Evolutionary conservation across 768 basidiomycete genomes (phyloP), one percentile per base, ranked within the genome.

Genomic region (Rhodotorula babjevae): DNA sequence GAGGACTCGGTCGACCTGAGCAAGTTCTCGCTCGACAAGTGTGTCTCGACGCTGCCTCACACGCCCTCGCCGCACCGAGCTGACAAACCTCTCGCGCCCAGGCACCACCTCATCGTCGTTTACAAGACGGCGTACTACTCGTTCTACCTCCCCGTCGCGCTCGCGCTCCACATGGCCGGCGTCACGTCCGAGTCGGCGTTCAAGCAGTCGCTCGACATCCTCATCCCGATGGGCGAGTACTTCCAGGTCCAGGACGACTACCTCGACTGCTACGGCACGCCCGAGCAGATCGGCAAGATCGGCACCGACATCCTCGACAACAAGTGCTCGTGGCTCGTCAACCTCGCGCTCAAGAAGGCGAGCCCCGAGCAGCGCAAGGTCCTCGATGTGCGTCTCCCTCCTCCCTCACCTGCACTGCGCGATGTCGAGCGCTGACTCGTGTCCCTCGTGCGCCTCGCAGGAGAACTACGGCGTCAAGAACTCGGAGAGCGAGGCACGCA

Each of bases 231-330:
- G 68, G 95, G 95, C 61, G 93, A 96, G 82, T 99, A 98, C 83
- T 98, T 98, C 88, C 95, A 99, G 82, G 86, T 95, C 70, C 95
- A 99, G 82, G 95, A 98, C 80, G 95, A 98, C 82, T 97, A 89
- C 82, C 87, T 98, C 78, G 96, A 99, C 82, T 96, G 87, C 80
- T 88, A 90, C 29, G 93, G 89, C 10, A 86, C 90, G 15, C 92
- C 93, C 0, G 93, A 93, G 82, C 85, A 90, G 77, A 90, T 97
- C 63, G 95, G 95, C 60, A 98, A 99, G 83, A 88, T 99, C 70
- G 96, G 95, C 31, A 98, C 95, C 25, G 96, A 98, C 81, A 99
- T 99, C 78, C 81, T 97, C 69, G 95, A 99, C 82, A 97, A 97
- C 87, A 99, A 99, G 83, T 98, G 95, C 82, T 90, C 90, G 27